Percentiles rank a stretch among this genome's conserved stretches.
Conservation (phyloP, 441 rosid species). For the Eutrema salsugineum region DNA sequence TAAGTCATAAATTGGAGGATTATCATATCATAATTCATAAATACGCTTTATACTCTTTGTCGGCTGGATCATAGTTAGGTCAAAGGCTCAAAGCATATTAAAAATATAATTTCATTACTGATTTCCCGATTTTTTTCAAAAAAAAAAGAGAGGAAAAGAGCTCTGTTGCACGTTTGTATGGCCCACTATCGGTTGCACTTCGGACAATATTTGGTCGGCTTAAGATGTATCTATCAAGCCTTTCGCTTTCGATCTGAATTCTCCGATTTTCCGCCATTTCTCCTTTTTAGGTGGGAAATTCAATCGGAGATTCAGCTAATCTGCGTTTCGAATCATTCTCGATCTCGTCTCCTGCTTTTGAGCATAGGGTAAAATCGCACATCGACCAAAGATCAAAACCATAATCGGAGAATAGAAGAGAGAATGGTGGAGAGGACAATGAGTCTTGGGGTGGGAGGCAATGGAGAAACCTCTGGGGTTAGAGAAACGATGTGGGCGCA, state of each 20-base stretch:
- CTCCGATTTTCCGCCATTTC: conserved; percentile 13
- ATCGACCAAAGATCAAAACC: background rate
- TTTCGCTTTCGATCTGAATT: conserved; percentile 17
- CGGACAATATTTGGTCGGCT: background rate
- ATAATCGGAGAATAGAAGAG: conserved; percentile 1
- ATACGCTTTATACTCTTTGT: background rate
- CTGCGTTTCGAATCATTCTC: background rate
- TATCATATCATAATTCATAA: background rate
- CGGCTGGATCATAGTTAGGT: background rate
- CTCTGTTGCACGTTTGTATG: background rate
- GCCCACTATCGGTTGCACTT: background rate
- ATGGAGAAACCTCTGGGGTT: conserved; percentile 39
- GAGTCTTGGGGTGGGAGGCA: conserved; percentile 33
- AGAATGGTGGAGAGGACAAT: conserved; percentile 42
- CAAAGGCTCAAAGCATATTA: background rate
- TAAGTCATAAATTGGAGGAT: background rate
- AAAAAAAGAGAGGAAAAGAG: background rate
- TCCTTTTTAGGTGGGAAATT: background rate
- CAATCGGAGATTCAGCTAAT: conserved; percentile 19
- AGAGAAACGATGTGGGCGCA: conserved; percentile 70
- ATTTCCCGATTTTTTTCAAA: background rate
- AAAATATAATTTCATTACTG: background rate
- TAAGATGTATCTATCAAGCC: background rate
- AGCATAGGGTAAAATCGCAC: background rate
- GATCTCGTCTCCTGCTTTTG: background rate